Evolutionary conservation across 371 early-diverging fungal species (phyloP).

Genomic region (Dichotomocladium elegans): DNA sequence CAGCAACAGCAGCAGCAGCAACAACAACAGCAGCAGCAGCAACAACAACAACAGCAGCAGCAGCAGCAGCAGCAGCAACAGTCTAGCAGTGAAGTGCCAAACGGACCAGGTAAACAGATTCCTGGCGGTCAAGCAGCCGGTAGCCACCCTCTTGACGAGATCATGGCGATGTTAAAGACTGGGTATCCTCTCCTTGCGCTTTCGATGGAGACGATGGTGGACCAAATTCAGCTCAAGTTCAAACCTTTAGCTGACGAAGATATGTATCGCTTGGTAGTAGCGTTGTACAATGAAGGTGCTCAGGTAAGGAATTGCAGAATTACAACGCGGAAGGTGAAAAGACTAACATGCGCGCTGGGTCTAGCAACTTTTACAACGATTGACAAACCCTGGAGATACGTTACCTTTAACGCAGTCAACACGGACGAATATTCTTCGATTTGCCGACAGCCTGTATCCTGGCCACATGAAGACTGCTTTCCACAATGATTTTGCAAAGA

Average conservation of each 20-base stretch:
- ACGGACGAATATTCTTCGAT: conserved; percentile 76
- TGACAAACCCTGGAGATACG: conserved; percentile 62
- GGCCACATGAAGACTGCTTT: conserved; percentile 78
- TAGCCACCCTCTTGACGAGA: conserved; percentile 81
- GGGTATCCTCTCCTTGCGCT: conserved; percentile 91
- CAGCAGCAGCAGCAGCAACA: background rate
- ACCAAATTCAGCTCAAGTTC: conserved; percentile 88
- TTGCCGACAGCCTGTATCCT: conserved; percentile 81
- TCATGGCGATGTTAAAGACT: conserved; percentile 95
- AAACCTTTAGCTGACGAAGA: conserved; percentile 95
- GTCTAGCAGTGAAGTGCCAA: background rate
- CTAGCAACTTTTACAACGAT: conserved; percentile 61
- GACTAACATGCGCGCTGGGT: background rate
- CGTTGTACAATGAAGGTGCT: conserved; percentile 84
- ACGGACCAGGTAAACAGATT: too few relatives aligned
- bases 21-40: conserved; percentile 18
- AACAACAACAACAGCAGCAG: background rate
- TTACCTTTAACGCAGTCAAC: conserved; percentile 70
- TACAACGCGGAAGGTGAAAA: background rate
- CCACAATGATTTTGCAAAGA: conserved; percentile 83
- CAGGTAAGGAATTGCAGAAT: conserved; percentile 53
- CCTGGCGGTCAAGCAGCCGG: background rate
- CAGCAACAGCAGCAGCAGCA: conserved; percentile 12
- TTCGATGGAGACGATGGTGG: conserved; percentile 97
- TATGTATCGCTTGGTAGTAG: conserved; percentile 90